Base-by-base conservation (phyloP, 2,329 filamentous ascomycete genomes). In the Alternaria rosae region DNA sequence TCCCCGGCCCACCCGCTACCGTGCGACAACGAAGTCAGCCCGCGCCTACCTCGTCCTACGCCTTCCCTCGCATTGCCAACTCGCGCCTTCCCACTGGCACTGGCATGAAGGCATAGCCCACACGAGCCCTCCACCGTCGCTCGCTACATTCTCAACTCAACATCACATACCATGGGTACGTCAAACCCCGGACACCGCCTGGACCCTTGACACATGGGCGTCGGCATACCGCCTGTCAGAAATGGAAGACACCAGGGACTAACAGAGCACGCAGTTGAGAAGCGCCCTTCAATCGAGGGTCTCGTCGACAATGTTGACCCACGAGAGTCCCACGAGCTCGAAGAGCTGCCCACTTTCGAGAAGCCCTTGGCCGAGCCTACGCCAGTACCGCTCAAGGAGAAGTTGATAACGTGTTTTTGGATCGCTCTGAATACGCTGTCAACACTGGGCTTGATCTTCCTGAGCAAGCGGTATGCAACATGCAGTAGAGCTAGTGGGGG, bases 401-500 rank as follows among this genome's bases (percentile, higher is more conserved):
- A 78, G 67, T 60, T 80, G 51, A 74, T 78, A 43, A 80, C 78
- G 20, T 74, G 70, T 58, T 72, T 78, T 54, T 80, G 81, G 70
- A 82, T 83, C 54, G 73, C 70, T 3, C 69, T 83, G 62, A 83
- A 83, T 69, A 82, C 81, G 41, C 64, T 79, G 6, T 80, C 80
- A 26, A 83, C 81, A 0, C 72, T 83, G 23, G 76, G 76, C 30
- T 69, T 83, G 47, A 81, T 83, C 25, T 83, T 83, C 68, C 62
- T 83, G 61, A 83, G 81, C 64, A 83, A 83, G 71, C 77, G 77
- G 80, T 82, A 77, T 42, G 71, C 25, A 59, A 23, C 11, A 54
- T 21, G 30, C 20, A n/a, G 30, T 30, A 8, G 28, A 26, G 25
- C 13, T 45, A 17, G 17, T 11, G 23, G n/a, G 23, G 35, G 38